These are phyloP conservation scores for Solanum microdontum DNA, from an alignment of 257 asterid species.

Conservation along the genomic window DNA sequence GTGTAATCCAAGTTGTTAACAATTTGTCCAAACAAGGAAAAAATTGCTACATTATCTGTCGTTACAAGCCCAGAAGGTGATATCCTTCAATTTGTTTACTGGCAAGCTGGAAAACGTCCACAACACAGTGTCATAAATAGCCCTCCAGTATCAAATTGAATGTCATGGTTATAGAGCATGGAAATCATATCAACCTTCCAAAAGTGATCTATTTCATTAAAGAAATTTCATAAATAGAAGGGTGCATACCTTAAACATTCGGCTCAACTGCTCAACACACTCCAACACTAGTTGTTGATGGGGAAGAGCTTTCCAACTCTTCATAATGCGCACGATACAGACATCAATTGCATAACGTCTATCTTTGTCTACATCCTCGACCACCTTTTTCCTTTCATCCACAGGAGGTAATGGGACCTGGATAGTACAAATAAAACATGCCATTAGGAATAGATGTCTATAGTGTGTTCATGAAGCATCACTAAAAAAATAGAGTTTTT, in stretches of 20 bases:
- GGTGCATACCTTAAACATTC: conserved; percentile 32
- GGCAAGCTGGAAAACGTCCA: background rate
- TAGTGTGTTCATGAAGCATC: background rate
- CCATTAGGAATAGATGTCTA: background rate
- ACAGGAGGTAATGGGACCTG: conserved; percentile 49
- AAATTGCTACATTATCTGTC: background rate
- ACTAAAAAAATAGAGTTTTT: background rate
- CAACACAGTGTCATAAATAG: background rate
- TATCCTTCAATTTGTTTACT: background rate
- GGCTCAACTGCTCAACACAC: conserved; percentile 41
- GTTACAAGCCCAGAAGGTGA: background rate
- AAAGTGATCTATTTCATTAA: background rate
- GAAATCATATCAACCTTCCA: background rate
- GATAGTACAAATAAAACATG: background rate
- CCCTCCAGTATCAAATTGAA: background rate
- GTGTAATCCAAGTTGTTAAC: background rate
- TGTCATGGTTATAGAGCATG: background rate
- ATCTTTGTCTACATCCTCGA: conserved; percentile 40
- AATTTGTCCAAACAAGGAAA: background rate
- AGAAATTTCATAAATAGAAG: background rate
- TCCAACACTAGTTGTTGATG: conserved; percentile 43
- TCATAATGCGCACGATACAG: conserved; percentile 48
- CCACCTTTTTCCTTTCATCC: conserved; percentile 44
- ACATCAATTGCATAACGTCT: conserved; percentile 44
- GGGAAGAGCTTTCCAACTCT: conserved; percentile 34